Evolutionary conservation across 495 filamentous ascomycete species (phyloP), one percentile per base, ranked within the genome.

Genomic region (Neurospora cerealis): DNA sequence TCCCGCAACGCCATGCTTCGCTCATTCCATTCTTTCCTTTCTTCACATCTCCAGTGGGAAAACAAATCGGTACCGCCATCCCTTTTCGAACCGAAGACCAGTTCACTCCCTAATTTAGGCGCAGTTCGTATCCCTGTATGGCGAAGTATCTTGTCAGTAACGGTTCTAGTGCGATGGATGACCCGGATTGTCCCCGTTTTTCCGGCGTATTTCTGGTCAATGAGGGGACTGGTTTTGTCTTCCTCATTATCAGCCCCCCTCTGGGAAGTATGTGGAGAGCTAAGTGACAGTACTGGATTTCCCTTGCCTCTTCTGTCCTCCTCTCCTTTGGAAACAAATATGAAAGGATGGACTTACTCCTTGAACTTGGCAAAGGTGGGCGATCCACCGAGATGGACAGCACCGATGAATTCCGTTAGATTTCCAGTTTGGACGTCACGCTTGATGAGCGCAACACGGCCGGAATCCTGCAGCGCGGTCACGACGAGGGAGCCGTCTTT

Each of bases 291-390:
- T 0, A 1, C 21, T 15, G 10, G 48, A 1, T 70, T 11, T 40
- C n/a, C 34, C 5, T 3, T 17, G 34, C 15, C 19, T 13, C 3
- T 40, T 17, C 11, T 11, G 34, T 40, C 10, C 21, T 70, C 34
- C 10, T 19, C 8, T 32, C 34, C 34, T 4, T 36, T 36, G 28
- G 15, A 34, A 28, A 9, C 62, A 28, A 4, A 21, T 17, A 24
- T 44, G 21, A 21, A 36, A 28, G 44, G 11, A 4, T 40, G 1
- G 4, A 36, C 40, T 42, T 75, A 77, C 80, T 93, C 89, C 71
- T 86, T 85, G 85, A 90, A 93, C 73, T 91, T 83, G 21, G 89
- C 87, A 78, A 86, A 86, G 69, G 86, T 91, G 71, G 91, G 80
- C 70, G 83, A 77, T 32, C 88, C 89, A 71, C 85, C 75, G 36